Percentiles rank a stretch among this genome's conserved stretches.
phyloP scores from a whole-genome alignment of 306 rosid species.

The Echinosophora koreensis region DNA sequence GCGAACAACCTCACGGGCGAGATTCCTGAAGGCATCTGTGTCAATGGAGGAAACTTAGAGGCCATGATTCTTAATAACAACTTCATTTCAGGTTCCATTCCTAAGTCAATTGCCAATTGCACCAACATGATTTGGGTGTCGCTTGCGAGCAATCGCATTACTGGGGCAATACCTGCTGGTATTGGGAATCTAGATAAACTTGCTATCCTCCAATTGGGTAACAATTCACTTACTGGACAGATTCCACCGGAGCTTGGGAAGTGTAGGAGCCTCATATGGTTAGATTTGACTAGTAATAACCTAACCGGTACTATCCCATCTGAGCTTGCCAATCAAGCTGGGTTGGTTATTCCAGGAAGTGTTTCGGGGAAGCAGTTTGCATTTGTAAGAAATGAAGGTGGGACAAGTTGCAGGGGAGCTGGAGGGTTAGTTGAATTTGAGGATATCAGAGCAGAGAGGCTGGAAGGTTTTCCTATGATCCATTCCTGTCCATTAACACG shows the following conservation, averaged over 20 bases:
- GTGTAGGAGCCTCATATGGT: constrained; percentile 74
- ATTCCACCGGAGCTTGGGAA: constrained; percentile 75
- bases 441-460: constrained; percentile 63
- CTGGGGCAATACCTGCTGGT: constrained; percentile 68
- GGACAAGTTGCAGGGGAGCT: constrained; percentile 81
- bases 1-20: constrained; percentile 67
- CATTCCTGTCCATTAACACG: constrained; percentile 75
- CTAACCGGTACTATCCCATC: constrained; percentile 66
- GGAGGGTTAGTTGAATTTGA: constrained; percentile 81
- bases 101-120: constrained; percentile 66
- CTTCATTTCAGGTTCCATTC: constrained; percentile 66
- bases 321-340: constrained; percentile 69
- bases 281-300: constrained; percentile 71
- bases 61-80: constrained; percentile 71
- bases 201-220: constrained; percentile 76
- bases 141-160: constrained; percentile 62
- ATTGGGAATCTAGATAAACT: constrained; percentile 63
- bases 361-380: constrained; percentile 84
- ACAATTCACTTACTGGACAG: constrained; percentile 72
- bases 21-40: constrained; percentile 73
- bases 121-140: constrained; percentile 78
- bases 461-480: constrained; percentile 68
- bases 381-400: constrained; percentile 83
- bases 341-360: constrained; percentile 62
- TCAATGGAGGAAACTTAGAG: constrained; percentile 65